These are phyloP conservation scores for Cutaneotrichosporon dermatis DNA, from an alignment of 1,284 basidiomycete genomes.

Conservation along the genomic window DNA sequence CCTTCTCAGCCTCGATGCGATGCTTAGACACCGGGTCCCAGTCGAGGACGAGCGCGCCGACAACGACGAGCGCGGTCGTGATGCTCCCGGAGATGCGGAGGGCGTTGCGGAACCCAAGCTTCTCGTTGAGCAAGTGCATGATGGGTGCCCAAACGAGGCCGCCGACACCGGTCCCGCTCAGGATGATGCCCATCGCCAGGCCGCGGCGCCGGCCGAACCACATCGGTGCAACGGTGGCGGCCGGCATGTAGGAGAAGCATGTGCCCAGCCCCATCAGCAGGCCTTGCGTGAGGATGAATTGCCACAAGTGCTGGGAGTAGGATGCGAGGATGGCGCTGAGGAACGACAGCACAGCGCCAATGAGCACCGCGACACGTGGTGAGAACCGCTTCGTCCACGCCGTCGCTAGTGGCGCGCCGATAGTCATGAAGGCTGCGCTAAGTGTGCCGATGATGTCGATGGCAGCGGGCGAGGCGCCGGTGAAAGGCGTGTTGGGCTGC, in stretches of 20 bases:
- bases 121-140: conserved; percentile 22
- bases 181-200: conserved; percentile 35
- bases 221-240: conserved; percentile 31
- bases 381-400: conserved; percentile 27
- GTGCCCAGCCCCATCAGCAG: conserved; percentile 29
- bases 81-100: conserved; percentile 27
- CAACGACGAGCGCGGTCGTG: conserved; percentile 13
- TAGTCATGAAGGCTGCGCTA: conserved; percentile 27
- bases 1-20: conserved; percentile 17
- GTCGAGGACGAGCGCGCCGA: conserved; percentile 19
- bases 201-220: conserved; percentile 29
- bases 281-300: conserved; percentile 34
- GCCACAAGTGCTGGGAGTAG: conserved; percentile 26
- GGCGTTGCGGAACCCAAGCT: conserved; percentile 26
- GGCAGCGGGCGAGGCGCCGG: conserved; percentile 19
- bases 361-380: conserved; percentile 18
- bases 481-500: conserved; percentile 26
- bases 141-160: conserved; percentile 32
- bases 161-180: conserved; percentile 34
- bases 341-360: conserved; percentile 24
- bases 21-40: conserved; percentile 27
- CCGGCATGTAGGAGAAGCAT: conserved; percentile 31
- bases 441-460: conserved; percentile 38
- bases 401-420: conserved; percentile 25
- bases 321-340: conserved; percentile 22